phyloP scores from a whole-genome alignment of 352 stramenopile genomes.

The Globisporangium spiculum region DNA sequence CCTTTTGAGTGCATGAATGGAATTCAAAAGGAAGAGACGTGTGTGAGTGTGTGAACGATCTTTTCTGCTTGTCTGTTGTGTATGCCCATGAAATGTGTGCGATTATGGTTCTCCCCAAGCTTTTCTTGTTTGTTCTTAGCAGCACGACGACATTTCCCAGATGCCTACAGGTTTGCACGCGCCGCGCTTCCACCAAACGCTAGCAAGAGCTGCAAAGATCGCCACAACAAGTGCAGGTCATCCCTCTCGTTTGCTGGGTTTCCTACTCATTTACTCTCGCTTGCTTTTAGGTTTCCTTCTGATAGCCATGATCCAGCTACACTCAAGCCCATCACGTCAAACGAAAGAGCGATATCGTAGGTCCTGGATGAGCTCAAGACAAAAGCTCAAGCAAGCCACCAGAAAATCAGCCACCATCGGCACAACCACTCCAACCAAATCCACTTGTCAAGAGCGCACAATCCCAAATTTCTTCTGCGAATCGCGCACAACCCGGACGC shows the following conservation, averaged over 20 bases:
- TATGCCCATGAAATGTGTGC: neutral
- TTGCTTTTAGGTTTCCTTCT: neutral
- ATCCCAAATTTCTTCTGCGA: neutral
- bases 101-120: neutral
- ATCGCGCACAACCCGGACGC: neutral
- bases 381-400: neutral
- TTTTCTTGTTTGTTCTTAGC: neutral
- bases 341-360: neutral
- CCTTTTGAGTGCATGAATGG: conserved; percentile 16
- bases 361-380: neutral
- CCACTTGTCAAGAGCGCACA: neutral
- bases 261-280: neutral
- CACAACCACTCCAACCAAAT: neutral
- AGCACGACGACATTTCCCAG: neutral
- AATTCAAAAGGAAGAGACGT: conserved; percentile 15
- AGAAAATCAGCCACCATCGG: neutral
- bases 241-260: neutral
- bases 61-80: neutral
- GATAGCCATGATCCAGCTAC: neutral
- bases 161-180: neutral
- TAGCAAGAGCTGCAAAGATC: neutral
- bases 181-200: neutral
- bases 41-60: neutral
- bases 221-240: neutral
- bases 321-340: neutral